phyloP scores from a whole-genome alignment of 1,284 basidiomycete genomes.

The Ustilago shanxiensis region DNA sequence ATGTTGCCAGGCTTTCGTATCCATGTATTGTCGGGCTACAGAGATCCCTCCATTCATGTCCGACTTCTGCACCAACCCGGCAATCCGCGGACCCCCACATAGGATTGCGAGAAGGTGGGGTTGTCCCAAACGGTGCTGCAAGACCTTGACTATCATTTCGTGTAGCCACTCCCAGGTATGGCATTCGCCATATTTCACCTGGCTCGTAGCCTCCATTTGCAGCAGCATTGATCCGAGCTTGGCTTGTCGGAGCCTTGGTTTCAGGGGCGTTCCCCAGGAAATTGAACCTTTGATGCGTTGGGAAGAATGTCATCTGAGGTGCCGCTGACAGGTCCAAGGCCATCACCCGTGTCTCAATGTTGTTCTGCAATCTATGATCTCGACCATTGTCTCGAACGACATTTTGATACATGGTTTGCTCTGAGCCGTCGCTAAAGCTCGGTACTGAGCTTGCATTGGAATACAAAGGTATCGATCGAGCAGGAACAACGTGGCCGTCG shows the following conservation, averaged over 20 bases:
- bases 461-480: background rate
- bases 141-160: background rate
- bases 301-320: background rate
- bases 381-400: background rate
- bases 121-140: background rate
- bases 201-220: background rate
- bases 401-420: background rate
- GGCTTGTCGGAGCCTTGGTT: background rate
- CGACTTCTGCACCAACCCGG: background rate
- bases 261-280: background rate
- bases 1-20: background rate
- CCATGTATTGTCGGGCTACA: background rate
- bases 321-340: constrained; percentile 12
- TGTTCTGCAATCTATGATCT: background rate
- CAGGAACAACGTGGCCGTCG: background rate
- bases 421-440: background rate
- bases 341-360: constrained; percentile 3
- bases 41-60: background rate
- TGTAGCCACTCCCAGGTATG: background rate
- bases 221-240: background rate
- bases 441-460: background rate
- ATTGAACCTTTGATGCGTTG: background rate
- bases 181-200: background rate
- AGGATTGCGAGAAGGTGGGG: constrained; percentile 3
- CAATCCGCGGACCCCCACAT: constrained; percentile 17